Conservation (phyloP, 768 basidiomycete species). For the Boletus pseudopeckii region DNA sequence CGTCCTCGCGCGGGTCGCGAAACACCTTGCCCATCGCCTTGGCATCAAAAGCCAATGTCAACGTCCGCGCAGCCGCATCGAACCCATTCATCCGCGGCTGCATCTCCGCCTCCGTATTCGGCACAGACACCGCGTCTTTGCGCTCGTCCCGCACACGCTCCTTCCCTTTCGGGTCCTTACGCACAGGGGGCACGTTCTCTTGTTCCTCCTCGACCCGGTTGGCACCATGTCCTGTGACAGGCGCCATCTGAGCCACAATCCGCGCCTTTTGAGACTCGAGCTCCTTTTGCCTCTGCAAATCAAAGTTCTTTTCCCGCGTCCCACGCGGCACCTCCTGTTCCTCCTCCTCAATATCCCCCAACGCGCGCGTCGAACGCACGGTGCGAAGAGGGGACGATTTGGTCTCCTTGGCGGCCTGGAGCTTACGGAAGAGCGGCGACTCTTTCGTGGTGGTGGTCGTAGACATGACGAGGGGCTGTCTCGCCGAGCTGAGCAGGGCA, state of each 20-base stretch:
- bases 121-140: conserved; percentile 10
- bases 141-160: conserved; percentile 27
- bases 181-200: conserved; percentile 33
- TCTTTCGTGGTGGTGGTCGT: conserved; percentile 41
- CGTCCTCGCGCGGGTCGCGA: conserved; percentile 57
- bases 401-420: conserved; percentile 49
- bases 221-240: conserved; percentile 31
- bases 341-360: conserved; percentile 48
- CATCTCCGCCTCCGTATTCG: conserved; percentile 22
- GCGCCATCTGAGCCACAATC: conserved; percentile 92
- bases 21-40: conserved; percentile 61
- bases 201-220: conserved; percentile 34
- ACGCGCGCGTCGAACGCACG: conserved; percentile 36
- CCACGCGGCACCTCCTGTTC: conserved; percentile 40
- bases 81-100: conserved; percentile 51
- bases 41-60: conserved; percentile 65
- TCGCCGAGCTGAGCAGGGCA: conserved; percentile 82
- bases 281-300: conserved; percentile 59
- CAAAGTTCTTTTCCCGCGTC: conserved; percentile 37
- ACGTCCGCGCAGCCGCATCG: conserved; percentile 56
- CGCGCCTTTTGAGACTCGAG: conserved; percentile 88
- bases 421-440: conserved; percentile 44
- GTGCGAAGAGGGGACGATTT: conserved; percentile 53
- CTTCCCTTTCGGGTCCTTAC: conserved; percentile 31
- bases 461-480: conserved; percentile 79